A percentile compares a stretch with the other conserved stretches of the same genome.
Conservation (phyloP, 805 yeast species). For the Hanseniaspora thailandica region DNA sequence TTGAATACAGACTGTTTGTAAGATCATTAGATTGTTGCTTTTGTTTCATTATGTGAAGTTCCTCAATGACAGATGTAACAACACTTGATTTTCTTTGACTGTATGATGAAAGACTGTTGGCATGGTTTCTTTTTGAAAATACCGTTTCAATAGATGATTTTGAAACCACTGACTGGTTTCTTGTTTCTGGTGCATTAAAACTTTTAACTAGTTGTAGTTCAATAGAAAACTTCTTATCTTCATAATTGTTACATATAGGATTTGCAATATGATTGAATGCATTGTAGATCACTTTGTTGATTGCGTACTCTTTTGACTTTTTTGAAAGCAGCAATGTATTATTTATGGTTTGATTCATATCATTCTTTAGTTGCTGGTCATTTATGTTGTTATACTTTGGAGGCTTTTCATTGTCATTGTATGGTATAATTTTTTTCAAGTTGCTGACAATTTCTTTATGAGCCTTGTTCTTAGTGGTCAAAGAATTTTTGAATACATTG, state of each 20-base stretch:
- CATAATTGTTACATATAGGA: not conserved
- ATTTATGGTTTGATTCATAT: not conserved
- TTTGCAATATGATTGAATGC: slow-evolving; percentile 7
- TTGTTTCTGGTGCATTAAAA: not conserved
- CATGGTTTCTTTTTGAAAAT: not conserved
- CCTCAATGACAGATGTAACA: slow-evolving; percentile 9
- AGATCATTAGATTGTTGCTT: not conserved
- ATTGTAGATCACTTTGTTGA: slow-evolving; percentile 8
- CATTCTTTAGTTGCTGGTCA: not conserved
- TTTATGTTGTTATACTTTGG: not conserved
- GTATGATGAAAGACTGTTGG: not conserved
- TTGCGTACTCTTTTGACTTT: not conserved
- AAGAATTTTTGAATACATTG: not conserved
- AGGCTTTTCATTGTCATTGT: not conserved
- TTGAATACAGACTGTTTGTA: not conserved
- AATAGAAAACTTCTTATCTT: not conserved
- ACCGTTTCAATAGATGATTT: not conserved
- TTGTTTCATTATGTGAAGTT: not conserved
- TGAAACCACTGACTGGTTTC: not conserved
- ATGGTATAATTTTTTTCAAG: not conserved
- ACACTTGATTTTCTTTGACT: slow-evolving; percentile 4
- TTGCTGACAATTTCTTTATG: not conserved
- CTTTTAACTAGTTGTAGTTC: not conserved
- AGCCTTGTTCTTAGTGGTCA: not conserved
- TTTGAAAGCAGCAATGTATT: slow-evolving; percentile 3